Evolutionary conservation across 768 basidiomycete species (phyloP).

Genomic region (Omphalotus guepiniiformis): DNA sequence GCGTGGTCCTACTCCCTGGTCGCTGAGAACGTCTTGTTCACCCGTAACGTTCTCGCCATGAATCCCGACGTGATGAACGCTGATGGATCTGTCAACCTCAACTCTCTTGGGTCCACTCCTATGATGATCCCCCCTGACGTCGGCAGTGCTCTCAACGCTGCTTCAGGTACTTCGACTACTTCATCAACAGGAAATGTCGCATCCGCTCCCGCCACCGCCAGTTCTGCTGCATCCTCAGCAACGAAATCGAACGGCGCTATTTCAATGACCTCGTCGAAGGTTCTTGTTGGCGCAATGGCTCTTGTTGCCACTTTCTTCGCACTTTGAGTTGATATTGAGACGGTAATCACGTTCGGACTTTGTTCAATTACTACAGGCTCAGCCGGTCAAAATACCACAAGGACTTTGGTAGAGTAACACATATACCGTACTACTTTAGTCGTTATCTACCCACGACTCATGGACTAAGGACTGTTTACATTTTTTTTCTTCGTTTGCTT

Average conservation of each 20-base stretch:
- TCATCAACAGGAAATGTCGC: constrained; percentile 13
- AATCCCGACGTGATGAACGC: constrained; percentile 48
- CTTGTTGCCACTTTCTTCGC: constrained; percentile 43
- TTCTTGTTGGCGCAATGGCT: constrained; percentile 46
- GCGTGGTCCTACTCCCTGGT: constrained; percentile 44
- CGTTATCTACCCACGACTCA: not conserved
- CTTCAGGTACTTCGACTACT: constrained; percentile 16
- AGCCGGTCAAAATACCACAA: constrained; percentile 19
- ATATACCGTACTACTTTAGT: constrained; percentile 23
- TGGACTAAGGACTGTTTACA: constrained; percentile 5
- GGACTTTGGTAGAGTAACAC: constrained; percentile 28
- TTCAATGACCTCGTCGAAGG: constrained; percentile 42
- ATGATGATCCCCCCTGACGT: constrained; percentile 61
- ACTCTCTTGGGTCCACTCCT: constrained; percentile 36
- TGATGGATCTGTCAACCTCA: constrained; percentile 51
- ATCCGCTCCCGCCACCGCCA: constrained; percentile 21
- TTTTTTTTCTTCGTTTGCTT: not conserved
- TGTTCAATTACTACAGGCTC: constrained; percentile 13
- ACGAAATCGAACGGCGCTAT: constrained; percentile 36
- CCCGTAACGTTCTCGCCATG: constrained; percentile 37
- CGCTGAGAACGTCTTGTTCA: constrained; percentile 56
- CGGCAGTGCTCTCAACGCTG: constrained; percentile 34
- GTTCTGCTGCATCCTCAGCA: constrained; percentile 23
- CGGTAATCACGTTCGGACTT: constrained; percentile 12
- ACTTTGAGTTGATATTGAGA: constrained; percentile 31